Base-by-base conservation (phyloP, 1,284 basidiomycete species). In the Rhodotorula mucilaginosa region DNA sequence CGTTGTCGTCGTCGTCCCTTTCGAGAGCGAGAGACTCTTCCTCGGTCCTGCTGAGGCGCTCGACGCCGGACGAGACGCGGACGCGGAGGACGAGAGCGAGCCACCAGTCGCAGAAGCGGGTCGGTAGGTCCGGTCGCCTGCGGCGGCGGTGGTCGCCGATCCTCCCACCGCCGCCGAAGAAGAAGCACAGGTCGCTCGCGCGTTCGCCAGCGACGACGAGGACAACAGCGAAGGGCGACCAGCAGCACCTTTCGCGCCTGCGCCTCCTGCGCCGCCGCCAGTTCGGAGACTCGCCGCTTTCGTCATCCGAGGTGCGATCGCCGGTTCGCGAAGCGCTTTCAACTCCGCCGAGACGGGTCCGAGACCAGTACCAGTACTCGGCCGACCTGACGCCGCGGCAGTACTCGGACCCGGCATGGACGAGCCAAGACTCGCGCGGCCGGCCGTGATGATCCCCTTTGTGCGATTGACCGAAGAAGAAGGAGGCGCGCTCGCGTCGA, bases 251-350 rank as follows among this genome's bases (percentile, higher is more conserved):
- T 44, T 44, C n/a, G 51, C n/a, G 51, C 26, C 44, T 13, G 34
- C 34, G 34, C 34, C 26, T 26, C 26, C 26, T 26, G 31, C n/a
- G 6, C n/a, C 34, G 34, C 5, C 72, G 3, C 89, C 86, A 60
- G 83, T 84, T 51, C 90, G 83, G 75, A 92, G 77, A 13, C 85
- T 84, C 16, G 90, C 88, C 74, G 88, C 89, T 79, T 84, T 88
- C 76, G 91, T 92, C 73, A 86, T 79, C 56, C 88, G 84, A 5
- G 90, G 90, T 13, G 84, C 82, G 19, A 91, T 84, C 2, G 83
- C 83, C 0, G 91, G 65, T 39, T 67, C 68, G 23, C 66, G 57
- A 19, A 61, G 57, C 16, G 31, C 29, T 39, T 63, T 63, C 56
- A 67, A 58, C 26, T 56, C 47, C 31, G 52, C 23, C 21, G 69